Base-by-base conservation (phyloP, 2,329 filamentous ascomycete genomes). In the Cephalotrichum gorgonifer region DNA sequence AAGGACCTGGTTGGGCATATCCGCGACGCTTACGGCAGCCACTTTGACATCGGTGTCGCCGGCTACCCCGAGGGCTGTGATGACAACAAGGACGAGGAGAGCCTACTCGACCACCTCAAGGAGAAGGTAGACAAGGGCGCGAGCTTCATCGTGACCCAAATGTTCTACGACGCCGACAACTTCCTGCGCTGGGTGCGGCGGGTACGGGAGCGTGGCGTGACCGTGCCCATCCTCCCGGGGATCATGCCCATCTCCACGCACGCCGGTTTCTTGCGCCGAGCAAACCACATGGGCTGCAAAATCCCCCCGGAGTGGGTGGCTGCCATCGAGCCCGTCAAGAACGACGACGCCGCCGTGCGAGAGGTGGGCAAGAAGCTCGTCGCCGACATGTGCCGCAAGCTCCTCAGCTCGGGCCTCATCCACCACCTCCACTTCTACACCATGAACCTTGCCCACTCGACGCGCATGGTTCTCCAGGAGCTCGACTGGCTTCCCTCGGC, bases 91-190 rank as follows among this genome's bases (percentile, higher is more conserved):
- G 83, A 95, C 60, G 84, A 88, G 48, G 89, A 95, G 43, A 68
- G 79, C 52, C 76, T 98, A 59, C 80, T 98, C 54, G 84, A 93
- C 55, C 93, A 97, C 64, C 70, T 98, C 61, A 97, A 97, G 71
- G 86, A 97, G 66, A 98, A 98, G 72, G 84, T 97, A 30, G 93
- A 98, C 63, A 87, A 88, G 51, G 93, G 93, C 47, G 90, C 85
- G 53, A 85, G 86, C 6, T 98, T 97, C 64, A 86, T 98, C 54
- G 87, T 98, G 48, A 97, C 93, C 0, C 93, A 98, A 70, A 98
- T 98, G 93, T 97, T 97, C 70, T 98, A 98, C 72, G 91, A 98
- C 61, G 90, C 81, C 45, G 91, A 98, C 60, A 91, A 93, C 62
- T 98, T 98, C 68, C 69, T 97, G 48, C 78, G 83, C 48, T 98